phyloP scores from a whole-genome alignment of 495 filamentous ascomycete species.

The Rhypophila decipiens region DNA sequence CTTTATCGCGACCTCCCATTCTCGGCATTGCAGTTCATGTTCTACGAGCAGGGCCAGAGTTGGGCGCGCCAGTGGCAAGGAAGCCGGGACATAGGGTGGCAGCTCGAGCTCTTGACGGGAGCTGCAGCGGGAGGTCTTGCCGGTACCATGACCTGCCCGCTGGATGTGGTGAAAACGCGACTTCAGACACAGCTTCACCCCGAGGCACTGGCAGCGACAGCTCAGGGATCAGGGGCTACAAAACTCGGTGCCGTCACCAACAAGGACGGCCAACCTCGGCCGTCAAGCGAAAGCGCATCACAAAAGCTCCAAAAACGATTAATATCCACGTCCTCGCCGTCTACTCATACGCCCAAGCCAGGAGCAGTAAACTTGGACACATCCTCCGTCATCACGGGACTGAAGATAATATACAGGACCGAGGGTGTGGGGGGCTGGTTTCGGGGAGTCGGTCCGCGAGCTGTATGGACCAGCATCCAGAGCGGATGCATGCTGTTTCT shows the following conservation, averaged over 20 bases:
- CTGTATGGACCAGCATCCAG: slow-evolving; percentile 97
- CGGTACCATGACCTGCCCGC: slow-evolving; percentile 86
- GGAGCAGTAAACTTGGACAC: slow-evolving; percentile 76
- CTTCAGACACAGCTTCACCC: slow-evolving; percentile 89
- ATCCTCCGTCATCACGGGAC: slow-evolving; percentile 76
- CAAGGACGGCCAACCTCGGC: slow-evolving; percentile 11
- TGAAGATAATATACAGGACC: slow-evolving; percentile 78
- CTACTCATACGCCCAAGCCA: slow-evolving; percentile 66
- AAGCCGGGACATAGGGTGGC: slow-evolving; percentile 72
- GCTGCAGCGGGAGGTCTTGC: slow-evolving; percentile 91
- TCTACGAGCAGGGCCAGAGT: slow-evolving; percentile 88
- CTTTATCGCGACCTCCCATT: slow-evolving; percentile 93
- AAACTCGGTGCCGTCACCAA: background rate
- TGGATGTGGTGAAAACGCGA: slow-evolving; percentile 96
- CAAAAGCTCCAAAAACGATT: slow-evolving; percentile 48
- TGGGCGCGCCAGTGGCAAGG: slow-evolving; percentile 66
- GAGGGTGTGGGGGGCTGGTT: slow-evolving; percentile 91
- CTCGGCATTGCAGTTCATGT: slow-evolving; percentile 92
- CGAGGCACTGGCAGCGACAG: background rate
- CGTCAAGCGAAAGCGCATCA: slow-evolving; percentile 14
- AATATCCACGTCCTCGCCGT: slow-evolving; percentile 82
- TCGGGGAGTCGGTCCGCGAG: slow-evolving; percentile 84
- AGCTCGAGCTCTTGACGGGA: slow-evolving; percentile 81
- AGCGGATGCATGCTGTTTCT: slow-evolving; percentile 94
- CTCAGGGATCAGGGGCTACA: slow-evolving; percentile 2